phyloP scores from a whole-genome alignment of 1,139 yeast genomes.

The Pichia sp. region DNA sequence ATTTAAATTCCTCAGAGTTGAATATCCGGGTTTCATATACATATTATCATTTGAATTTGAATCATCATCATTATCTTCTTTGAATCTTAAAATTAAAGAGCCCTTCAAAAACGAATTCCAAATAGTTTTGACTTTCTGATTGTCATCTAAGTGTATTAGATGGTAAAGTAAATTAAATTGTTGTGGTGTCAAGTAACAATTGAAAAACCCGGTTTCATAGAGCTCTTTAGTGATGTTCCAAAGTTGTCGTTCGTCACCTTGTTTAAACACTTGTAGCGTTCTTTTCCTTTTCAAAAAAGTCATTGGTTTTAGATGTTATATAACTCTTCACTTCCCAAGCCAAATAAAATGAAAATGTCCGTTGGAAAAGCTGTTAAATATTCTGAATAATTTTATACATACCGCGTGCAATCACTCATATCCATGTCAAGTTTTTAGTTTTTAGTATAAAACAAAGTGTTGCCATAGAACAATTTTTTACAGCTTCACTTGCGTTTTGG shows the following conservation, averaged over 20 bases:
- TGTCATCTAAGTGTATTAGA: constrained; percentile 31
- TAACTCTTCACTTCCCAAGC: neutral
- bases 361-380: no score
- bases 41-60: constrained; percentile 19
- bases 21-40: constrained; percentile 43
- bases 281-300: constrained; percentile 3
- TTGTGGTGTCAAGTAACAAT: constrained; percentile 53
- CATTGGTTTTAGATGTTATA: neutral
- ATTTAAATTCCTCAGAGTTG: constrained; percentile 49
- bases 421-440: neutral
- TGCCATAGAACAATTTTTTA: no score
- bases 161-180: constrained; percentile 50
- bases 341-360: no score
- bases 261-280: constrained; percentile 36
- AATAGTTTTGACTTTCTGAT: neutral
- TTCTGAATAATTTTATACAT: no score
- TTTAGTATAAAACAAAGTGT: no score
- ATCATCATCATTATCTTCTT: constrained; percentile 12
- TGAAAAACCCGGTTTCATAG: constrained; percentile 44
- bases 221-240: constrained; percentile 44
- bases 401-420: neutral
- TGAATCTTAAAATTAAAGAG: constrained; percentile 37
- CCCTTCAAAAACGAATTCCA: constrained; percentile 55
- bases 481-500: no score
- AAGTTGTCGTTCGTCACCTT: constrained; percentile 37